phyloP scores from a whole-genome alignment of 148 eudicot genomes.

The Dysphania ambrosioides region DNA sequence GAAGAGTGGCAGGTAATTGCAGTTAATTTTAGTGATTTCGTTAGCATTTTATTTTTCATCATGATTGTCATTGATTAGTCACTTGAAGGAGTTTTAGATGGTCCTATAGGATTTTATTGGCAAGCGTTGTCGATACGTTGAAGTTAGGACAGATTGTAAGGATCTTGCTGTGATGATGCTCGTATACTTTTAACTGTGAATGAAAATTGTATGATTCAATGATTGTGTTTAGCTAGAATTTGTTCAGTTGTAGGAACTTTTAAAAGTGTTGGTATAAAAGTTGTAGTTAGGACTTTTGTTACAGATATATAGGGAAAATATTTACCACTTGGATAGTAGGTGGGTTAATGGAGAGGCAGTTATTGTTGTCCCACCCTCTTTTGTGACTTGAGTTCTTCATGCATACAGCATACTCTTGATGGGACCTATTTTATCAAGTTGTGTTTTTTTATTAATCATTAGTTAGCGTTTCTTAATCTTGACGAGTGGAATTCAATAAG shows the following conservation, averaged over 20 bases:
- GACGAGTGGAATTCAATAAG: not conserved
- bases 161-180: not conserved
- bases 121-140: not conserved
- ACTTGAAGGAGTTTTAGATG: not conserved
- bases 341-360: constrained; percentile 11
- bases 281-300: constrained; percentile 7
- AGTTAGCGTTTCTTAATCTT: constrained; percentile 13
- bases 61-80: not conserved
- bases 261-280: not conserved
- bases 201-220: not conserved
- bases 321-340: constrained; percentile 4
- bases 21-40: too few relatives aligned
- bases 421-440: constrained; percentile 11
- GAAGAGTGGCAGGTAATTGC: constrained; percentile 67
- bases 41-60: too few relatives aligned
- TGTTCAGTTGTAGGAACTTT: not conserved
- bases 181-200: not conserved
- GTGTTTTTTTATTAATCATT: not conserved
- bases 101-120: not conserved
- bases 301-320: not conserved
- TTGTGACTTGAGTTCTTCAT: constrained; percentile 17
- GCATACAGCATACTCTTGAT: not conserved
- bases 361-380: constrained; percentile 14
- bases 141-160: not conserved
- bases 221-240: not conserved